Base-by-base conservation (phyloP, 257 asterid species). In the Nicotiana tabacum region DNA sequence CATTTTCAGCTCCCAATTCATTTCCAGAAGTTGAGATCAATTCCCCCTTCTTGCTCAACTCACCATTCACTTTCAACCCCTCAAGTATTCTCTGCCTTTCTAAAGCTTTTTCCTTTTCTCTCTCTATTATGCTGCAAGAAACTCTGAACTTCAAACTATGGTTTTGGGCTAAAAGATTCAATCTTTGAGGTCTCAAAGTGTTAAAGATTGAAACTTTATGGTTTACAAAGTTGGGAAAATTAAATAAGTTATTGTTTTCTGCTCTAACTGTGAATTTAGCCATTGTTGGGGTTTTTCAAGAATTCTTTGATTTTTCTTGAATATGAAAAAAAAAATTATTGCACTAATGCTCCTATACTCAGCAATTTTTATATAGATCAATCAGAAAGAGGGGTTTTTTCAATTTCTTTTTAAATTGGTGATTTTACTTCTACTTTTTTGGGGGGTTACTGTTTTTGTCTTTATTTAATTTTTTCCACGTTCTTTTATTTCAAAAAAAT, bases 51-150 rank as follows among this genome's bases (percentile, higher is more conserved):
- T 87, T 85, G 84, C 84, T 89, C 87, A 87, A 72, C 77, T 87
- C 91, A 81, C 86, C 91, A 81, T 90, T 88, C 66, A 83, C 89
- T 77, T 72, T 83, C 76, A 88, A 72, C 84, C 91, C 97, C 74
- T 83, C 83, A 17, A 85, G 57, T 66, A 83, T 60, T 66, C 84
- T 85, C 78, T 84, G 79, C 27, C 53, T 76, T 70, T 91, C 93
- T 0, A 87, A 89, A 57, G 83, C 83, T 82, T 66, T 85, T 81
- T 90, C 90, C 43, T 76, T 86, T 83, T 90, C 97, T 53, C 85
- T 90, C 87, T 93, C 96, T 72, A 86, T 92, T 51, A 95, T 77
- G 78, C 95, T 89, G 88, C 99, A 95, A 81, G 78, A 88, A 84
- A 91, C 91, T 85, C 90, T 89, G 39, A 84, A 85, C 64, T 82